phyloP scores from a whole-genome alignment of 2,329 filamentous ascomycete species.

The Pestalotiopsis sp. region DNA sequence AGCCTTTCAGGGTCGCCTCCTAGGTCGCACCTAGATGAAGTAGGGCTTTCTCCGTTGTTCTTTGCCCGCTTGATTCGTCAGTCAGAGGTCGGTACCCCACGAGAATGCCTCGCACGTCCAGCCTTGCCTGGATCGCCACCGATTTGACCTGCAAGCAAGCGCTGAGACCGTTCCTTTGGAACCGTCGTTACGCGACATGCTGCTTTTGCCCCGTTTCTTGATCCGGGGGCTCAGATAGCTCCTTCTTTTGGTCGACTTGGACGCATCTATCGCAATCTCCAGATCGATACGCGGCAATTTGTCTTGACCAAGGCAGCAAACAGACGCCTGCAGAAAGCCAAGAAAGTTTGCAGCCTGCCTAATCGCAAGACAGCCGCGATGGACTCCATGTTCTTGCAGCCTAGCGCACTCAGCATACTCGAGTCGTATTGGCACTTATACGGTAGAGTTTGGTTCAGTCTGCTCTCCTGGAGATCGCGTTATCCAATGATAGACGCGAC shows the following conservation, averaged over 20 bases:
- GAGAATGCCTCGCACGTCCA: not conserved
- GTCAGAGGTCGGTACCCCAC: not conserved
- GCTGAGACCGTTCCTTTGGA: not conserved
- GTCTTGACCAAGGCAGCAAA: not conserved
- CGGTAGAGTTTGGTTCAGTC: not conserved
- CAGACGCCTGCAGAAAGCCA: not conserved
- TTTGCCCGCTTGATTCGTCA: not conserved
- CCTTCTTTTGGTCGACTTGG: not conserved
- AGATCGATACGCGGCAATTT: not conserved
- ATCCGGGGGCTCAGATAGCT: not conserved
- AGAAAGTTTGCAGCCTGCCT: not conserved
- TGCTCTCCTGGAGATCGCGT: not conserved
- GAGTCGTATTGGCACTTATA: not conserved
- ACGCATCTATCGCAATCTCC: not conserved
- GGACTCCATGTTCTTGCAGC: not conserved
- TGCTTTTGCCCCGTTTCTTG: not conserved
- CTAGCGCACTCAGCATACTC: not conserved
- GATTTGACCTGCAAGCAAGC: constrained; percentile 1
- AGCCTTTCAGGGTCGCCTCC: not conserved
- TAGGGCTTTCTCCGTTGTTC: not conserved
- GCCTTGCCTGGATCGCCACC: not conserved
- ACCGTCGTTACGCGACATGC: not conserved
- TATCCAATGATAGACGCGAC: not conserved
- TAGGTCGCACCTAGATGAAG: constrained; percentile 4
- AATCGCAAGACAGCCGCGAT: not conserved